Percentiles rank a stretch among this genome's conserved stretches.
These are phyloP conservation scores for Solanum sejunctum DNA, from an alignment of 257 asterid species.

Conservation along the genomic window DNA sequence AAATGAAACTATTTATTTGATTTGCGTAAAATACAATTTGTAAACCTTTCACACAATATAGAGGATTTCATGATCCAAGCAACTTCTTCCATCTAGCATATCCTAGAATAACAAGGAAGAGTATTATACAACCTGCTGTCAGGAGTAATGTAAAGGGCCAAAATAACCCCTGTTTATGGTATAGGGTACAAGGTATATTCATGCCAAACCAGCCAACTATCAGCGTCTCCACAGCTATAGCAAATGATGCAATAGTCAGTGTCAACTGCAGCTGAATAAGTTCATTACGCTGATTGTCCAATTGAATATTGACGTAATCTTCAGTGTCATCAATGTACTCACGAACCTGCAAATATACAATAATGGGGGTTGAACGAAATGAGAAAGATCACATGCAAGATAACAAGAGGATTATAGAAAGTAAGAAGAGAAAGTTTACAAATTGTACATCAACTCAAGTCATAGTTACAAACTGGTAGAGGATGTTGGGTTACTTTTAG, in stretches of 20 bases:
- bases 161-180: conserved; percentile 19
- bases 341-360: conserved; percentile 44
- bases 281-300: conserved; percentile 83
- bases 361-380: background rate
- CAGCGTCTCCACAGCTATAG: conserved; percentile 50
- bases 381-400: background rate
- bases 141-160: conserved; percentile 18
- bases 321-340: conserved; percentile 90
- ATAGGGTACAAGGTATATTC: conserved; percentile 58
- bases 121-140: conserved; percentile 29
- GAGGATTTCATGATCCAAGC: conserved; percentile 44
- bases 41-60: background rate
- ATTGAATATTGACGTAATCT: conserved; percentile 86
- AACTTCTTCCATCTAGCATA: conserved; percentile 93
- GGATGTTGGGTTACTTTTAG: background rate
- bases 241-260: conserved; percentile 67
- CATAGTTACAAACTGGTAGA: background rate
- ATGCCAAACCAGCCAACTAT: conserved; percentile 67
- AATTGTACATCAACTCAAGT: background rate
- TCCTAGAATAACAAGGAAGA: conserved; percentile 52
- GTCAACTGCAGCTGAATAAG: conserved; percentile 83
- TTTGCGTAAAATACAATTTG: background rate
- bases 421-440: background rate
- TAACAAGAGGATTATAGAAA: background rate
- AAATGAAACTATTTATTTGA: background rate